These are phyloP conservation scores for Fragosphaeria purpurea DNA, from an alignment of 2,329 filamentous ascomycete genomes.

Conservation along the genomic window DNA sequence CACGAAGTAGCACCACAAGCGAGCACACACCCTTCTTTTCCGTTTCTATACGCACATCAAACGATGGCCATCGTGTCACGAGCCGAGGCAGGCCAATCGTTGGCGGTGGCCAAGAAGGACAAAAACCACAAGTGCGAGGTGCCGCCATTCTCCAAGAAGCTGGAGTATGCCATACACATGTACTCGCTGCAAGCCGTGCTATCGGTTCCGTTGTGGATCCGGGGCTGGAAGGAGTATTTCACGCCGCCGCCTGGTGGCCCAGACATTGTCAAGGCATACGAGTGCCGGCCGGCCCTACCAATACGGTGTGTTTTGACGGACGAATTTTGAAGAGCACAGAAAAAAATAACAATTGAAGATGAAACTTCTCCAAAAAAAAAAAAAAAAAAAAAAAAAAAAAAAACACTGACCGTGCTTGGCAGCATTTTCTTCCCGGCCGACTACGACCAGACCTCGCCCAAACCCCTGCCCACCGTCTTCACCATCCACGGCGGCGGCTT, in stretches of 20 bases:
- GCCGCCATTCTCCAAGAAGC: constrained; percentile 15
- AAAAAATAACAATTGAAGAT: too few relatives aligned
- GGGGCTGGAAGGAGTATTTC: constrained; percentile 19
- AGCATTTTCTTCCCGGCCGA: constrained; percentile 30
- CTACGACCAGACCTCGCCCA: constrained; percentile 20
- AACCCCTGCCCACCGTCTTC: constrained; percentile 32
- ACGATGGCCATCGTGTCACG: constrained; percentile 4
- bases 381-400: background rate
- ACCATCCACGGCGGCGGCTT: constrained; percentile 43
- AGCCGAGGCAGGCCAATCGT: constrained; percentile 1
- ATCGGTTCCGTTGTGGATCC: constrained; percentile 13
- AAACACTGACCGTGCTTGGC: background rate
- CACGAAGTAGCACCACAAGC: too few relatives aligned
- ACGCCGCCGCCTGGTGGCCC: constrained; percentile 18
- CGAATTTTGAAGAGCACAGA: too few relatives aligned
- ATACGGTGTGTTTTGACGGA: constrained; percentile 20
- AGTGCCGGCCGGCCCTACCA: constrained; percentile 22
- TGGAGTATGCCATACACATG: constrained; percentile 16
- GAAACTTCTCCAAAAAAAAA: background rate
- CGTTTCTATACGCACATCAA: background rate
- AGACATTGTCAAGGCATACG: constrained; percentile 25
- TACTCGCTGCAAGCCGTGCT: constrained; percentile 17
- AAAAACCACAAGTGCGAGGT: constrained; percentile 3
- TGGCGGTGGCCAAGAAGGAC: background rate
- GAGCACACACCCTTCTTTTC: too few relatives aligned